Percentiles rank a stretch among this genome's conserved stretches.
phyloP scores from a whole-genome alignment of 495 filamentous ascomycete species.

The Xylaria palmicola region DNA sequence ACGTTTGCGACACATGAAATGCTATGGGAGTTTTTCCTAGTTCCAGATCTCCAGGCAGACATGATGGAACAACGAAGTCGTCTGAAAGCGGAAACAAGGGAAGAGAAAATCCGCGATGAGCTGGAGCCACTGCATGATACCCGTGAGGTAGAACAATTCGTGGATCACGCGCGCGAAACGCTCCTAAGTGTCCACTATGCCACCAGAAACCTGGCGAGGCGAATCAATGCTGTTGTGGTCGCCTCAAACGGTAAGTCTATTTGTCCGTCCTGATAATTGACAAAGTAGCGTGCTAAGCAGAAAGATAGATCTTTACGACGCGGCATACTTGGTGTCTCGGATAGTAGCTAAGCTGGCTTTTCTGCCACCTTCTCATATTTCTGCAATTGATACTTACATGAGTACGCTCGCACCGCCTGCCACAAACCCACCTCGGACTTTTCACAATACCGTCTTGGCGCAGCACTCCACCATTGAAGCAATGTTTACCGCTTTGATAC shows the following conservation, averaged over 20 bases:
- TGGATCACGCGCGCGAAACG: slow-evolving; percentile 83
- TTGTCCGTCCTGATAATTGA: not conserved
- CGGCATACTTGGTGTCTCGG: slow-evolving; percentile 58
- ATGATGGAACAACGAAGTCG: slow-evolving; percentile 87
- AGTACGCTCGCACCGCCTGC: slow-evolving; percentile 64
- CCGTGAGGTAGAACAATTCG: slow-evolving; percentile 90
- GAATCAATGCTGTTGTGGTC: slow-evolving; percentile 59
- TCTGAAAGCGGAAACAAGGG: slow-evolving; percentile 77
- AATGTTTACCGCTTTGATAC: slow-evolving; percentile 73
- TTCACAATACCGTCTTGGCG: slow-evolving; percentile 72
- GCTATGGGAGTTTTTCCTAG: slow-evolving; percentile 98
- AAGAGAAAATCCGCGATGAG: slow-evolving; percentile 85
- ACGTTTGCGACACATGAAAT: slow-evolving; percentile 97
- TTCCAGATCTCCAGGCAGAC: slow-evolving; percentile 86
- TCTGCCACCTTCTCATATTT: slow-evolving; percentile 65
- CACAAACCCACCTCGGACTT: slow-evolving; percentile 69
- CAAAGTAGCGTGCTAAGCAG: not conserved
- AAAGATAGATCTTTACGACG: slow-evolving; percentile 63
- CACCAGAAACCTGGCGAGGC: slow-evolving; percentile 74
- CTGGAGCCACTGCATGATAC: slow-evolving; percentile 80
- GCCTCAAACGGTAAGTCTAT: slow-evolving; percentile 50
- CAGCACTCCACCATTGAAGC: slow-evolving; percentile 77
- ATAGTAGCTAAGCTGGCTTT: slow-evolving; percentile 60
- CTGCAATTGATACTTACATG: slow-evolving; percentile 72
- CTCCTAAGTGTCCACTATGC: slow-evolving; percentile 79